These are phyloP conservation scores for Peniophora sp. DNA, from an alignment of 1,284 basidiomycete genomes.

Conservation along the genomic window DNA sequence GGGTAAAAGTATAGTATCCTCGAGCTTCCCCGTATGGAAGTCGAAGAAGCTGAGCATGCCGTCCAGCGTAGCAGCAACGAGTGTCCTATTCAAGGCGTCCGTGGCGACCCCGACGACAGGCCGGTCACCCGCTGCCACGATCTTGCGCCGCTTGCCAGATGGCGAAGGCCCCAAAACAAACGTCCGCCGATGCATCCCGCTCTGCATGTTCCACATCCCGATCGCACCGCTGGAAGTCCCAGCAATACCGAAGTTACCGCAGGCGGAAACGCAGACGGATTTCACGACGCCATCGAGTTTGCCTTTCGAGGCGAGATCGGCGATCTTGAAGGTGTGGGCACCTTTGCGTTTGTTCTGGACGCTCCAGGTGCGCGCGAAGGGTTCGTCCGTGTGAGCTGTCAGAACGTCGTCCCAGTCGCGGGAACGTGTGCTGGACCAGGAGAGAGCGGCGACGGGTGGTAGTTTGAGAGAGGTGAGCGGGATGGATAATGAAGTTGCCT, in stretches of 20 bases:
- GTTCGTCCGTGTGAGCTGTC: constrained; percentile 80
- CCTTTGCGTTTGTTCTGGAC: constrained; percentile 80
- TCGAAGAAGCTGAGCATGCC: constrained; percentile 94
- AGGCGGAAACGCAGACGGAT: constrained; percentile 88
- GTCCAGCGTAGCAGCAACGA: constrained; percentile 83
- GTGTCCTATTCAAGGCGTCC: constrained; percentile 77
- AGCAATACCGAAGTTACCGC: constrained; percentile 92
- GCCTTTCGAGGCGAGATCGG: constrained; percentile 31
- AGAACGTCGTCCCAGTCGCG: constrained; percentile 99
- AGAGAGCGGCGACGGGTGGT: constrained; percentile 69
- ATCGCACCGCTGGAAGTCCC: constrained; percentile 77
- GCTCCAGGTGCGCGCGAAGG: constrained; percentile 79
- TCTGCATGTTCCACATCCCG: constrained; percentile 94
- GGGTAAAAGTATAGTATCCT: constrained; percentile 61
- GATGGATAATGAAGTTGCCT: constrained; percentile 75
- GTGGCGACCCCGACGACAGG: constrained; percentile 78
- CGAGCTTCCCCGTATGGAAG: constrained; percentile 77
- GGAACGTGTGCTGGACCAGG: constrained; percentile 73
- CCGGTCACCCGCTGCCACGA: constrained; percentile 41
- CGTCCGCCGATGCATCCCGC: constrained; percentile 77
- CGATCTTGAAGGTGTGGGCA: constrained; percentile 56
- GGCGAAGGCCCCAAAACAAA: constrained; percentile 65
- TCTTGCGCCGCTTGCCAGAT: constrained; percentile 31
- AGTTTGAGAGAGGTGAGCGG: constrained; percentile 78
- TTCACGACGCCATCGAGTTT: constrained; percentile 57